A percentile compares a stretch with the other conserved stretches of the same genome.
These are phyloP conservation scores for Peziza echinospora DNA, from an alignment of 495 filamentous ascomycete genomes.

Conservation along the genomic window DNA sequence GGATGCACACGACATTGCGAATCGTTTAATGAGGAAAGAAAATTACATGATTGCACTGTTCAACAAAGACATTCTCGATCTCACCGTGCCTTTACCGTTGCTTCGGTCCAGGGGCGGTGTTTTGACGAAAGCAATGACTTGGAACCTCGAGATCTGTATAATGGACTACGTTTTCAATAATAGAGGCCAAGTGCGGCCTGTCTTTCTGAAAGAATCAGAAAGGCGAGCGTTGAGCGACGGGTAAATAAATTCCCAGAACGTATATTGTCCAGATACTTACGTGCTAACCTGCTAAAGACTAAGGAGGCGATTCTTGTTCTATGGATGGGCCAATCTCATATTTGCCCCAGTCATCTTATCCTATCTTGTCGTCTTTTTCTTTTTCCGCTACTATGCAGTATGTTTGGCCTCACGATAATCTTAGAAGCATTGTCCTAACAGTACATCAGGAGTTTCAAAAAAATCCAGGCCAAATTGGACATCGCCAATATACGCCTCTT, in stretches of 20 bases:
- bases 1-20: slow-evolving; percentile 93
- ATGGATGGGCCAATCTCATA: slow-evolving; percentile 66
- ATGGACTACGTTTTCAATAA: slow-evolving; percentile 89
- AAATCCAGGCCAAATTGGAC: slow-evolving; percentile 62
- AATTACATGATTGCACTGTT: slow-evolving; percentile 92
- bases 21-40: slow-evolving; percentile 84
- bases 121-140: slow-evolving; percentile 44
- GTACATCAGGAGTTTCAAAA: slow-evolving; percentile 79
- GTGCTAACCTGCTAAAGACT: slow-evolving; percentile 25
- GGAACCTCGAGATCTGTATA: slow-evolving; percentile 71
- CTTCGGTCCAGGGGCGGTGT: slow-evolving; percentile 36
- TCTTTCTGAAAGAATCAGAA: slow-evolving; percentile 64
- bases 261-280: no score
- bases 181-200: slow-evolving; percentile 55
- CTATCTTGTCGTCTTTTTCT: slow-evolving; percentile 66
- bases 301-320: slow-evolving; percentile 52
- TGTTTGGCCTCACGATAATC: slow-evolving; percentile 21
- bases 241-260: slow-evolving; percentile 7
- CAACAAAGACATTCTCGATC: slow-evolving; percentile 84
- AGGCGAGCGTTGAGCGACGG: slow-evolving; percentile 55
- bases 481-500: slow-evolving; percentile 73
- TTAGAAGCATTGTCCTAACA: slow-evolving; percentile 5
- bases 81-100: slow-evolving; percentile 70
- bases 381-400: slow-evolving; percentile 79
- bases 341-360: slow-evolving; percentile 63